Evolutionary conservation across 768 basidiomycete species (phyloP).

Genomic region (Tylopilus intermedius): DNA sequence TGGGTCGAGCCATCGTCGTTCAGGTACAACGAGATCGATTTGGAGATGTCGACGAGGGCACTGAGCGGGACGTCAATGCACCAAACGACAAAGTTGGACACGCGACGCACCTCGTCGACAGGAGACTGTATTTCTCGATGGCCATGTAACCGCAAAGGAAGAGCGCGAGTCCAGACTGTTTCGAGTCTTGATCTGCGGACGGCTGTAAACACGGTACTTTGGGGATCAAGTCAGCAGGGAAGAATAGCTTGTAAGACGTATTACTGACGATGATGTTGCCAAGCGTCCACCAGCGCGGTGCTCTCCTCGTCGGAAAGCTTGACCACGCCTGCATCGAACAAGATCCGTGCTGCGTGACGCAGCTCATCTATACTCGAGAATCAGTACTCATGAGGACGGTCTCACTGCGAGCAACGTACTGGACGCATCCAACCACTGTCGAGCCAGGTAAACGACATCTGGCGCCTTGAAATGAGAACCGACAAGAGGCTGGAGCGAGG

Average conservation of each 20-base stretch:
- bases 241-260: not conserved
- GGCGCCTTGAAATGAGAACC: conserved; percentile 62
- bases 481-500: conserved; percentile 58
- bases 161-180: conserved; percentile 61
- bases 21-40: conserved; percentile 74
- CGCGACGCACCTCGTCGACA: conserved; percentile 59
- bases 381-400: conserved; percentile 5
- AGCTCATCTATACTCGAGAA: conserved; percentile 51
- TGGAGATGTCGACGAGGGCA: conserved; percentile 76
- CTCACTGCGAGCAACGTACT: conserved; percentile 39
- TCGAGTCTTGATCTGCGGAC: conserved; percentile 53
- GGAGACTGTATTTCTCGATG: conserved; percentile 68
- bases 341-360: conserved; percentile 65
- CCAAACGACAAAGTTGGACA: not conserved
- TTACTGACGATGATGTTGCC: conserved; percentile 58
- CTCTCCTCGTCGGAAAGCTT: conserved; percentile 67
- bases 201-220: conserved; percentile 62
- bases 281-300: conserved; percentile 49
- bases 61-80: conserved; percentile 35
- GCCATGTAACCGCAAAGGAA: conserved; percentile 83
- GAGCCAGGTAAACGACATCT: conserved; percentile 66
- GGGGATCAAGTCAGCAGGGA: conserved; percentile 6
- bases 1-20: conserved; percentile 66
- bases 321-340: conserved; percentile 74
- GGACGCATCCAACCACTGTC: conserved; percentile 70